Percentiles rank a stretch among this genome's conserved stretches.
Conservation (phyloP, 768 basidiomycete species). For the Lentinula aciculospora region DNA sequence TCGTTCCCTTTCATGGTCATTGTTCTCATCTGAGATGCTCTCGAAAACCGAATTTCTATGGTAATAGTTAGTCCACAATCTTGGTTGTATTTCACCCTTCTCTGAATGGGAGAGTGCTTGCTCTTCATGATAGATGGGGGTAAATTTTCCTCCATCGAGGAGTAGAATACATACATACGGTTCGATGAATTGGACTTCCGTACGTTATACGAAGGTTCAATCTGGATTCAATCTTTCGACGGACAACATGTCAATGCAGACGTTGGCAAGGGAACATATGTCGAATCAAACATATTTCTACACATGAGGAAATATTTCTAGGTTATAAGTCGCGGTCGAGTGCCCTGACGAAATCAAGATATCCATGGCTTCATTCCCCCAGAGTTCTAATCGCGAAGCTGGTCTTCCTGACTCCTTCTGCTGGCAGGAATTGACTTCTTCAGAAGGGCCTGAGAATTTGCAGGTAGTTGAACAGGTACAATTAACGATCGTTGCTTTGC, state of each 20-base stretch:
- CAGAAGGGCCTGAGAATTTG: neutral
- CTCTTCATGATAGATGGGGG: no score
- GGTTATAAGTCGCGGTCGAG: neutral
- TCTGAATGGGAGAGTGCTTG: no score
- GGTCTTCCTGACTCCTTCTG: neutral
- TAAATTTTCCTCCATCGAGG: no score
- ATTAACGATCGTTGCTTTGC: no score
- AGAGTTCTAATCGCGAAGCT: neutral
- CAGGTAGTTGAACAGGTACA: constrained; percentile 1
- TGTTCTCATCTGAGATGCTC: no score
- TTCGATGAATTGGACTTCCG: no score
- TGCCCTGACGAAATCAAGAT: neutral
- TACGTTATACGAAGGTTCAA: neutral
- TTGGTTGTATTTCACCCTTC: no score
- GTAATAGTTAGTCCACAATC: no score
- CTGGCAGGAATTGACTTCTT: neutral
- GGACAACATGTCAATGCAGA: neutral
- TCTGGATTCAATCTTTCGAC: neutral
- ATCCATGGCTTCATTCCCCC: neutral
- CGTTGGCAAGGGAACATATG: constrained; percentile 6
- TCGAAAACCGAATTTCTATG: no score
- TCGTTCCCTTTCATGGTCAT: no score
- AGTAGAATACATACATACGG: neutral
- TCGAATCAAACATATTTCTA: neutral
- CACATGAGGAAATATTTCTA: neutral